Evolutionary conservation across 352 stramenopile genomes (phyloP).

Genomic region (Globisporangium sylvaticum): DNA sequence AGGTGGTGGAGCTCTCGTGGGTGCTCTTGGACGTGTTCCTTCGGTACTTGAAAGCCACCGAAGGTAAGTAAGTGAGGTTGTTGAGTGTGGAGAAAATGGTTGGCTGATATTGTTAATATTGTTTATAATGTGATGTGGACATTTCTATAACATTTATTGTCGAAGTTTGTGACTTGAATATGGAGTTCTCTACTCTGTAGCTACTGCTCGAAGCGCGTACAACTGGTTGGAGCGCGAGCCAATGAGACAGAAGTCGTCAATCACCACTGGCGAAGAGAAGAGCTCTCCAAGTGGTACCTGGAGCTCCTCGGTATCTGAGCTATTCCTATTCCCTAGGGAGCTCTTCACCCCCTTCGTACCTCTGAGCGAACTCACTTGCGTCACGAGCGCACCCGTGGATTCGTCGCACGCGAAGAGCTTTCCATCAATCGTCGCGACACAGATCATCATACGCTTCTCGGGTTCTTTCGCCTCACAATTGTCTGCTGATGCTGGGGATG

Average conservation of each 20-base stretch:
- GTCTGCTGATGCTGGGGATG: not conserved
- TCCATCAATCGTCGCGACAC: conserved; percentile 38
- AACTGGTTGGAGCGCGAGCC: conserved; percentile 48
- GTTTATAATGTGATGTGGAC: not conserved
- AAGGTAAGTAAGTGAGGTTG: not conserved
- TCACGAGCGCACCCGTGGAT: conserved; percentile 27
- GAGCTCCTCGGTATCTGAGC: not conserved
- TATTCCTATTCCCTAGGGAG: not conserved
- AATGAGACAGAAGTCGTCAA: conserved; percentile 41
- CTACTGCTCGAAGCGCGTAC: conserved; percentile 20
- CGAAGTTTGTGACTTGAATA: not conserved
- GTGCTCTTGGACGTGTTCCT: conserved; percentile 20
- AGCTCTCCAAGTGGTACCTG: conserved; percentile 26
- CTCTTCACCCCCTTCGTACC: not conserved
- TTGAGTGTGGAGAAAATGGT: not conserved
- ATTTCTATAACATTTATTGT: not conserved
- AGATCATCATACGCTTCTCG: conserved; percentile 25
- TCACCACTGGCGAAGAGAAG: conserved; percentile 53
- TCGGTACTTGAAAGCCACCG: conserved; percentile 11
- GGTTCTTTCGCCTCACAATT: not conserved
- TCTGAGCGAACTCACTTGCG: not conserved
- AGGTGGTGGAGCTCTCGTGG: conserved; percentile 10
- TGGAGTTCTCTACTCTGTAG: not conserved
- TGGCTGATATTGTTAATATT: not conserved
- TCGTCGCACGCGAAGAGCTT: conserved; percentile 41